Evolutionary conservation across 257 asterid genomes (phyloP), one percentile per base, ranked within the genome.

Genomic region (Verbascum thapsus): DNA sequence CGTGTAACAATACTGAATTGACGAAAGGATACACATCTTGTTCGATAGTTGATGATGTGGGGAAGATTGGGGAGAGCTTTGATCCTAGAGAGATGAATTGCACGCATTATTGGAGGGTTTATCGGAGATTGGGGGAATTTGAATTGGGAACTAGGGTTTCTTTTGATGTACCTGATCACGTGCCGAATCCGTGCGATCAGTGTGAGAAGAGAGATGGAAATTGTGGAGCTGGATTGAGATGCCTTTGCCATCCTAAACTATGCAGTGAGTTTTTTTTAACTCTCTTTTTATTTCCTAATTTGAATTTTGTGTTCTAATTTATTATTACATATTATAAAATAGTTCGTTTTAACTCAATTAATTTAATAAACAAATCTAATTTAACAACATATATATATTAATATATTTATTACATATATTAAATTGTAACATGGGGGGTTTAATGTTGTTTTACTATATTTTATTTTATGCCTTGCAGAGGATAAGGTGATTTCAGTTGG

Each of bases 221-320:
- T 55, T 88, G 88, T 67, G 94, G 85, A 32, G 78, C 53, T 18
- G 96, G 74, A n/a, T 74, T 88, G 51, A 81, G 85, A 85, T 88
- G 96, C 51, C 39, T 78, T 55, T 88, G 88, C 70, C 85, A 85
- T 68, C 77, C 80, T 1, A 61, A 35, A 5, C 59, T 72, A 38
- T 85, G 94, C 75, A 85, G 96, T 87, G 67, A 75, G 85, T 72
- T 35, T 35, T 18, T 32, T 12, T 61, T 40, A n/a, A n/a, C 10
- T 51, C 50, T 9, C n/a, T 9, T 30, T 9, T 5, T 49, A 19
- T 10, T 34, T 35, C 39, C 4, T 6, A 17, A n/a, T n/a, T n/a
- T n/a, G n/a, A n/a, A n/a, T n/a, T n/a, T n/a, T n/a, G n/a, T n/a
- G n/a, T 11, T 44, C 2, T 1, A 16, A 0, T 47, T 11, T 15